phyloP scores from a whole-genome alignment of 345 rosid genomes.

The Mallotus nudiflorus region DNA sequence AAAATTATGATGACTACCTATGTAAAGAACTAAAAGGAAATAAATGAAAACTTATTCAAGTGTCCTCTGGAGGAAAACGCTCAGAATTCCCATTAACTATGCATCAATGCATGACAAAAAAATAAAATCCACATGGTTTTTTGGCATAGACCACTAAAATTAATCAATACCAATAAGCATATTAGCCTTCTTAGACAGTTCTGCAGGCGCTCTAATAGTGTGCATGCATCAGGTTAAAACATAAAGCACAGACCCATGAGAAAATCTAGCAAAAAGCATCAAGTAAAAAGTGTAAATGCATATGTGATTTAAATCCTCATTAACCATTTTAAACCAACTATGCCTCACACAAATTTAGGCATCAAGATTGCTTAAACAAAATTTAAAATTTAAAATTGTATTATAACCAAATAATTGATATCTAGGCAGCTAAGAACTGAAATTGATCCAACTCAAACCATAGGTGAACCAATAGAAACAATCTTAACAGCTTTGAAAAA shows the following conservation, averaged over 20 bases:
- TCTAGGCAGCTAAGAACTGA: background rate
- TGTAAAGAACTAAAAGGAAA: too few relatives aligned
- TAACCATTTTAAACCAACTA: background rate
- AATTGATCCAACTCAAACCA: background rate
- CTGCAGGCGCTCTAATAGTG: background rate
- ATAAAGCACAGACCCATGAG: background rate
- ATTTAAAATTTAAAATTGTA: background rate
- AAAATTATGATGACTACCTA: background rate
- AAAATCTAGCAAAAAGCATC: background rate
- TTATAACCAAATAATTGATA: background rate
- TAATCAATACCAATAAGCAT: background rate
- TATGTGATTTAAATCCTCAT: background rate
- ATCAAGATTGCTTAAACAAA: background rate
- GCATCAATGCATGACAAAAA: too few relatives aligned
- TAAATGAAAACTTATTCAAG: background rate
- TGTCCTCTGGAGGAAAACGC: too few relatives aligned
- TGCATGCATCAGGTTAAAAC: background rate
- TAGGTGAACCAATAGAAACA: background rate
- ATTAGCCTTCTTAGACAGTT: background rate
- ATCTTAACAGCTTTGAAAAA: background rate
- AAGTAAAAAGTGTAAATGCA: too few relatives aligned
- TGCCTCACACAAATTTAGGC: background rate
- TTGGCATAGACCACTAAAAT: background rate
- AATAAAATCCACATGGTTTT: too few relatives aligned
- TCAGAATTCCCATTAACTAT: too few relatives aligned